Conservation (phyloP, 2,329 filamentous ascomycete genomes). For the Chaetothyriales sp. region DNA sequence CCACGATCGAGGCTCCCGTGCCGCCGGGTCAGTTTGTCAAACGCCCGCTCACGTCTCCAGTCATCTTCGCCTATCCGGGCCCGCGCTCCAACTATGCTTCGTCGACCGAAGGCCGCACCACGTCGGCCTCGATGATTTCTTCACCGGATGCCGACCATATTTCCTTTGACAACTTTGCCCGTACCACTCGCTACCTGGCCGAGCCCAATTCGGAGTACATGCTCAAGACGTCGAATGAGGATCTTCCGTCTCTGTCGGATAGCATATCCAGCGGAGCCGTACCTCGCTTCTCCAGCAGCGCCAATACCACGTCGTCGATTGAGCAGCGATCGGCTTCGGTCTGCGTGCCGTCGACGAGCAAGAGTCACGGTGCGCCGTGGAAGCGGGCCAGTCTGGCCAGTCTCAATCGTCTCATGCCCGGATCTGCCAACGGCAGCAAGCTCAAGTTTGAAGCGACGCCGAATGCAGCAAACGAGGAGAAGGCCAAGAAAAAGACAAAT, state of each 20-base stretch:
- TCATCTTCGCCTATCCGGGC: slow-evolving; percentile 27
- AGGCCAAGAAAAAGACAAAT: slow-evolving; percentile 30
- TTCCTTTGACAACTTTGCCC: slow-evolving; percentile 28
- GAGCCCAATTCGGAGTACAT: slow-evolving; percentile 24
- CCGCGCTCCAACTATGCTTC: slow-evolving; percentile 28
- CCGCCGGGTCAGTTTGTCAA: slow-evolving; percentile 22
- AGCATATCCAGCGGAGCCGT: slow-evolving; percentile 34
- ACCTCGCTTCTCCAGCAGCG: slow-evolving; percentile 31
- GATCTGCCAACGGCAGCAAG: slow-evolving; percentile 28
- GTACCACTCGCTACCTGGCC: slow-evolving; percentile 25
- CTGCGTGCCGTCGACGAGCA: slow-evolving; percentile 29
- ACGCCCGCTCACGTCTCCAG: slow-evolving; percentile 29
- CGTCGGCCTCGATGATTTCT: slow-evolving; percentile 31
- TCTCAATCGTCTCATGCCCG: slow-evolving; percentile 34
- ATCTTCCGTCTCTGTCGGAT: slow-evolving; percentile 38
- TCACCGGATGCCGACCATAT: slow-evolving; percentile 31
- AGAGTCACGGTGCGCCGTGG: slow-evolving; percentile 21
- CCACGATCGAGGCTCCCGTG: slow-evolving; percentile 16
- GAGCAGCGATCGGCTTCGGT: slow-evolving; percentile 33
- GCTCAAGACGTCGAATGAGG: slow-evolving; percentile 32
- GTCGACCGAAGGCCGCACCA: slow-evolving; percentile 23
- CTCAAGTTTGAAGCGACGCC: slow-evolving; percentile 22
- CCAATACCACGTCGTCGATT: slow-evolving; percentile 27
- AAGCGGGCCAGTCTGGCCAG: slow-evolving; percentile 38
- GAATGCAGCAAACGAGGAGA: slow-evolving; percentile 24